Evolutionary conservation across 2,329 filamentous ascomycete species (phyloP), one percentile per base, ranked within the genome.

Genomic region (Diaporthe sp.): DNA sequence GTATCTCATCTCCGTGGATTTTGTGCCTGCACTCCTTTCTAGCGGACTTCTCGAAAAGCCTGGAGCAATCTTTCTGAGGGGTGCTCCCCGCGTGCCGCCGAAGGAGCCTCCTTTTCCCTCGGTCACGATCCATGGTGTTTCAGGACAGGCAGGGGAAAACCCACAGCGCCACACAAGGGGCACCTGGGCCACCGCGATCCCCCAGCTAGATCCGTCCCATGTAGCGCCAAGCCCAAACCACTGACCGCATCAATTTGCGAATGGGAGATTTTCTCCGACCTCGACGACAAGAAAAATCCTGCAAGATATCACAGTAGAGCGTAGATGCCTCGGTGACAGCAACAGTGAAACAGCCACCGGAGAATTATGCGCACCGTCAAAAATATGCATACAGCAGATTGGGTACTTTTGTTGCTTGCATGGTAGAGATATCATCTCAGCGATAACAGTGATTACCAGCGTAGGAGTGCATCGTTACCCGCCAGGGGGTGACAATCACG

Each of bases 81-180:
- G 30, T 35, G 56, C 58, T 53, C 66, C 68, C 50, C 61, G 59
- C 39, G 30, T 69, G 37, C 44, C 47, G 70, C 65, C 70, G 56
- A 73, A 55, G 73, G 55, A 53, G 63, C 70, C 73, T 75, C 73
- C 73, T 75, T 70, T 73, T 70, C n/a, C 32, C 56, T 44, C 63
- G 63, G 55, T 53, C 63, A 53, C 68, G 37, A 59, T 75, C 70
- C 70, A 73, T 70, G 73, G 63, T 53, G 63, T 75, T 75, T 75
- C 73, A 75, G 68, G 56, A 69, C 47, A 17, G 39, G 15, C 73
- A 70, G 58, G 72, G 72, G 72, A 53, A 17, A 63, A 32, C 66
- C 66, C 72, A 68, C 73, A 42, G 13, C 8, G 19, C 32, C 71
- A 63, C 70, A 63, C 19, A 19, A 30, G 37, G 27, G 13, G 30